Base-by-base conservation (phyloP, 2,329 filamentous ascomycete genomes). In the Colletotrichum tanaceti region DNA sequence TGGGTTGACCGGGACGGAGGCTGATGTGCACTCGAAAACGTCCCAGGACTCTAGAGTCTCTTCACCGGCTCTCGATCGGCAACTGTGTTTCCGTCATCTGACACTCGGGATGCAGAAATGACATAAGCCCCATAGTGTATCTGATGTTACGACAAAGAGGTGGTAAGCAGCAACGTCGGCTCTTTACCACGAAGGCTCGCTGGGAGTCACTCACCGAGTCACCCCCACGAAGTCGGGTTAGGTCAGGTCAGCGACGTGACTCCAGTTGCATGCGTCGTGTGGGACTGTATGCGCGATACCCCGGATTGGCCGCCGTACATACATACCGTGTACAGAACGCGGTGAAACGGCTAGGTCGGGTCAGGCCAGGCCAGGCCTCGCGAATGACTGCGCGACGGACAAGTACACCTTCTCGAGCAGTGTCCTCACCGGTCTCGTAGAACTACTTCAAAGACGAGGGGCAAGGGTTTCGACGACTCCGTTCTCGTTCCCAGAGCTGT, bases 121-220 rank as follows among this genome's bases (percentile, higher is more conserved):
- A 54, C 63, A 65, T 61, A 61, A 65, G 63, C 49, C 41, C 28
- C 4, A 43, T n/a, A 10, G 3, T 43, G 13, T 47, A 11, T 16
- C 14, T 18, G 32, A 13, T 10, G 4, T 49, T 16, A 18, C 44
- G 35, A 7, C 3, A 2, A 35, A 18, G 16, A 60, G 55, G 58
- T 65, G 63, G 63, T 65, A 61, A 65, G 63, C 57, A 22, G 50
- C 24, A 41, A 24, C 14, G 39, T 46, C 18, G 11, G 6, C 14
- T 58, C 44, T 22, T 22, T 38, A 20, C 39, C 32, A 35, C 32
- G 20, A 28, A 41, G 20, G 14, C 32, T 28, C 14, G 3, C 44
- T 14, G 22, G 6, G 22, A 35, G 22, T 39, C 46, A 22, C 38
- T 38, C 44, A 11, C n/a, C 3, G 22, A 22, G 22, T 39, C 46